Evolutionary conservation across 2,329 filamentous ascomycete species (phyloP), one percentile per base, ranked within the genome.

Genomic region (Alternaria tenuissima): DNA sequence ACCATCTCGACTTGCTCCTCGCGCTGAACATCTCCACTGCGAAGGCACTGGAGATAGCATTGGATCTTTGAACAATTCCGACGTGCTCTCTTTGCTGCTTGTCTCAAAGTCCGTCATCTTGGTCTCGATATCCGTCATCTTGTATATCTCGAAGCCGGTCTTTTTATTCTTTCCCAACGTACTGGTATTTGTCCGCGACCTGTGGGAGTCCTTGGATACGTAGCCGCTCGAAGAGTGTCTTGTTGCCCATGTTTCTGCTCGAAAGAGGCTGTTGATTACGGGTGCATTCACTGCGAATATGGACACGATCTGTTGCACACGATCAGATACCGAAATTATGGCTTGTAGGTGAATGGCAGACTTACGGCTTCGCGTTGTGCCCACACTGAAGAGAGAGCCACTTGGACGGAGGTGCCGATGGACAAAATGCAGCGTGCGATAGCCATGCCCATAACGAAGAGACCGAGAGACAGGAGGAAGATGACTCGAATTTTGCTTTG

Each of bases 271-370:
- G 11, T 56, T 51, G 18, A 56, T 56, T 5, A 56, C 44, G 9
- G 53, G 44, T 49, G 53, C 53, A 14, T 56, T 56, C 24, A 56
- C 53, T 22, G 53, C 44, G 7, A 56, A 56, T 5, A 56, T 51
- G 14, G 53, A 56, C 0, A 56, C 44, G 16, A 56, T 26, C 53
- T 56, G 7, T 22, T n/a, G 18, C 7, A 34, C 4, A 7, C 5
- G 11, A 3, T 49, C 18, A 55, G 34, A 49, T 14, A 9, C 26
- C 12, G 18, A 4, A 0, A 42, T 2, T 16, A 11, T 7, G 12
- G 5, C 12, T 36, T 16, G 32, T 7, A 5, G 5, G 12, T 36
- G 5, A 16, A 0, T 42, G 14, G 3, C 5, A 39, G n/a, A 51
- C 53, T 51, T 56, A 43, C 44, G n/a, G 53, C 44, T 12, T 56